A percentile compares a stretch with the other conserved stretches of the same genome.
Evolutionary conservation across 1,284 basidiomycete species (phyloP).

Genomic region (Exsudoporus floridanus): DNA sequence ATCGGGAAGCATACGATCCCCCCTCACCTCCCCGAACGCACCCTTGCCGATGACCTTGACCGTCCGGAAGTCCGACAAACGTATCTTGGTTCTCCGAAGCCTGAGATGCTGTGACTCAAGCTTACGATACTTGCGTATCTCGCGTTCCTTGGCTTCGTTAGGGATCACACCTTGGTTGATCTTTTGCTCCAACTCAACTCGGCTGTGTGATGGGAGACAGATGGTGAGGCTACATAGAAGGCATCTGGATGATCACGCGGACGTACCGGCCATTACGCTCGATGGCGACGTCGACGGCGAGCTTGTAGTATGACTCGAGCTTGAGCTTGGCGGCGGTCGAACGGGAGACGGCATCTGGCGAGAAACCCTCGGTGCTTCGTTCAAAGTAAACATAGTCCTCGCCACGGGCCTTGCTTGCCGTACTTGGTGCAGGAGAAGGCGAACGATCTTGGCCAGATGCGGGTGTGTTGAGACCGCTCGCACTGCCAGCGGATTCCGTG

Average conservation of each 20-base stretch:
- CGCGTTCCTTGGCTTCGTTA: slow-evolving; percentile 86
- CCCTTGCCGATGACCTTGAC: slow-evolving; percentile 99
- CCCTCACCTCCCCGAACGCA: slow-evolving; percentile 88
- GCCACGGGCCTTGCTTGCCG: slow-evolving; percentile 31
- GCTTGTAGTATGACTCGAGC: slow-evolving; percentile 97
- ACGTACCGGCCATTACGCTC: slow-evolving; percentile 61
- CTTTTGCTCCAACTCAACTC: slow-evolving; percentile 90
- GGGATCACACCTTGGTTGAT: slow-evolving; percentile 74
- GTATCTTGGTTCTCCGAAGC: slow-evolving; percentile 89
- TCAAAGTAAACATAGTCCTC: slow-evolving; percentile 95
- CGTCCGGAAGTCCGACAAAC: slow-evolving; percentile 91
- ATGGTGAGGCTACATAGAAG: slow-evolving; percentile 10
- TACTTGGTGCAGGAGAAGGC: slow-evolving; percentile 33
- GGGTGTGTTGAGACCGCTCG: slow-evolving; percentile 17
- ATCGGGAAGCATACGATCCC: neutral
- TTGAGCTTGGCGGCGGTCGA: slow-evolving; percentile 96
- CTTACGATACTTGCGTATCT: slow-evolving; percentile 87
- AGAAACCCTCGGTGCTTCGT: slow-evolving; percentile 80
- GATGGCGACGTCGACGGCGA: slow-evolving; percentile 85
- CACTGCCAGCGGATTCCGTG: slow-evolving; percentile 25
- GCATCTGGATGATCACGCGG: neutral
- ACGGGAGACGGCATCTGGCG: slow-evolving; percentile 85
- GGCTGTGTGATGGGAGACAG: slow-evolving; percentile 48
- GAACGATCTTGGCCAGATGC: slow-evolving; percentile 27
- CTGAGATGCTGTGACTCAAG: slow-evolving; percentile 91